These are phyloP conservation scores for Odontarrhena argentea DNA, from an alignment of 345 rosid species.

Conservation along the genomic window DNA sequence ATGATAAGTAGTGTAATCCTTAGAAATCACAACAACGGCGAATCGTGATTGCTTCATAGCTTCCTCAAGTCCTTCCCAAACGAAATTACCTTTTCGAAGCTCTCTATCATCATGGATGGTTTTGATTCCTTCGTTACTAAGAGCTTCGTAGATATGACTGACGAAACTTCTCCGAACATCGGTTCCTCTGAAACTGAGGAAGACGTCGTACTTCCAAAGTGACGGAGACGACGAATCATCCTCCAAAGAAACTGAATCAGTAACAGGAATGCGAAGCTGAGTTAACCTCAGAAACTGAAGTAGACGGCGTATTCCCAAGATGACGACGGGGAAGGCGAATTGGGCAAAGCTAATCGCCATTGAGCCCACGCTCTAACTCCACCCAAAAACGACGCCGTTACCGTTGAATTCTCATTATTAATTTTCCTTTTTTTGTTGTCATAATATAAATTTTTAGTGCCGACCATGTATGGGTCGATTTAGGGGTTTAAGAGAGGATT, in stretches of 20 bases:
- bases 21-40: constrained; percentile 23
- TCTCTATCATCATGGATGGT: constrained; percentile 22
- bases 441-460: too few relatives aligned
- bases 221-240: constrained; percentile 10
- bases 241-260: constrained; percentile 7
- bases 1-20: constrained; percentile 19
- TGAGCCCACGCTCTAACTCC: too few relatives aligned
- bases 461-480: too few relatives aligned
- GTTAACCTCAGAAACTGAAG: background rate
- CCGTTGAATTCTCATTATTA: too few relatives aligned
- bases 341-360: background rate
- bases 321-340: background rate
- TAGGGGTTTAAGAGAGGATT: too few relatives aligned
- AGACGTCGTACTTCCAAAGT: constrained; percentile 28
- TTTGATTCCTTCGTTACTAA: constrained; percentile 12
- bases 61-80: constrained; percentile 18
- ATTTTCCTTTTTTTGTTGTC: too few relatives aligned
- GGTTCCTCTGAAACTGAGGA: constrained; percentile 35
- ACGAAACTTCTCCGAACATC: constrained; percentile 22
- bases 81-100: constrained; percentile 1
- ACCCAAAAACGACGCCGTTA: too few relatives aligned
- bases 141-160: constrained; percentile 23
- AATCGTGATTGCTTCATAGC: constrained; percentile 18
- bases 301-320: background rate
- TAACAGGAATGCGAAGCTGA: background rate